Percentiles rank a stretch among this genome's conserved stretches.
These are phyloP conservation scores for Madurella fahalii DNA, from an alignment of 2,329 filamentous ascomycete species.

Conservation along the genomic window DNA sequence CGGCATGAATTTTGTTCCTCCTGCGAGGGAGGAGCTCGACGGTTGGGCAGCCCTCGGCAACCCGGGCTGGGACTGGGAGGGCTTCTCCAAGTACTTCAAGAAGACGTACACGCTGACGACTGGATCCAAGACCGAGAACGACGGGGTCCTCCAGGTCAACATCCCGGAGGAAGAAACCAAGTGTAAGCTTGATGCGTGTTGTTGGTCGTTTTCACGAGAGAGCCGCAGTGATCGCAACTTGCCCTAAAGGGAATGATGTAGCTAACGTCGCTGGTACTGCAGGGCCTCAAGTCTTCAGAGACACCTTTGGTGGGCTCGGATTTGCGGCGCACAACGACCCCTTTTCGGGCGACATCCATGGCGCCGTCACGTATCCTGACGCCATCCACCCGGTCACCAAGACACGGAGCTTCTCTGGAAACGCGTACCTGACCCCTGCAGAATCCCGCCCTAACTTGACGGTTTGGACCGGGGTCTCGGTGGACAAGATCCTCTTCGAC, in stretches of 20 bases:
- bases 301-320: slow-evolving; percentile 33
- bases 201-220: no score
- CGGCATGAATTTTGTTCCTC: slow-evolving; percentile 24
- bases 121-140: slow-evolving; percentile 22
- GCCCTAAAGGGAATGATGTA: no score
- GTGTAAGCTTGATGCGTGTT: not conserved
- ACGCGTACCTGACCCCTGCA: slow-evolving; percentile 32
- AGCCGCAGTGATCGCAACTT: no score
- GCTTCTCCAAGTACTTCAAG: slow-evolving; percentile 29
- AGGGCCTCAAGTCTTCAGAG: slow-evolving; percentile 34
- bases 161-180: slow-evolving; percentile 23
- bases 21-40: slow-evolving; percentile 24
- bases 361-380: slow-evolving; percentile 14
- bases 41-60: slow-evolving; percentile 29
- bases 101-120: slow-evolving; percentile 31
- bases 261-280: no score
- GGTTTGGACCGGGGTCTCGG: slow-evolving; percentile 31
- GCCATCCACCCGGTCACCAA: slow-evolving; percentile 14
- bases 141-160: slow-evolving; percentile 33
- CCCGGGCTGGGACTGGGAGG: slow-evolving; percentile 26
- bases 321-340: slow-evolving; percentile 31
- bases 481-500: slow-evolving; percentile 33
- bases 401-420: slow-evolving; percentile 28
- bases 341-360: slow-evolving; percentile 20
- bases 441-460: slow-evolving; percentile 32